These are phyloP conservation scores for Coemansia sp. DNA, from an alignment of 192 early-diverging fungal species.

Conservation along the genomic window DNA sequence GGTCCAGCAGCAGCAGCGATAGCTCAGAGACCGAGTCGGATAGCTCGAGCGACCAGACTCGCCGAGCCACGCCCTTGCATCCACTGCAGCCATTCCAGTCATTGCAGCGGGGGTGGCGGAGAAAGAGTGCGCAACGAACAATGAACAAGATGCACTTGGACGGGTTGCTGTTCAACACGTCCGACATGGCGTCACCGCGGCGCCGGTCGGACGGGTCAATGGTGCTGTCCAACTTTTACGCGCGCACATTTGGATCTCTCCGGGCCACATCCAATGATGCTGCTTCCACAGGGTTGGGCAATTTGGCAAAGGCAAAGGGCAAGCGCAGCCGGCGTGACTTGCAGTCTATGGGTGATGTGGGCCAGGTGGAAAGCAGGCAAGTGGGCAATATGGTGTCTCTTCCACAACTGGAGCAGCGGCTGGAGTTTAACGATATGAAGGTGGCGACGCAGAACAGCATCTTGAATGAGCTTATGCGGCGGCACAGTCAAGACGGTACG, in stretches of 20 bases:
- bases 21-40: background rate
- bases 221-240: constrained; percentile 32
- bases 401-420: background rate
- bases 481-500: constrained; percentile 50
- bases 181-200: background rate
- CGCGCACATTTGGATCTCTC: constrained; percentile 1
- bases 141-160: background rate
- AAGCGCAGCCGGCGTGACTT: constrained; percentile 7
- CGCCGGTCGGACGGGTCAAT: constrained; percentile 45
- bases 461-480: constrained; percentile 63
- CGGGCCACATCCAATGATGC: background rate
- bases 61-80: no score
- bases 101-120: background rate
- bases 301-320: constrained; percentile 2
- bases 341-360: background rate
- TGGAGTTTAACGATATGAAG: constrained; percentile 60
- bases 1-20: background rate
- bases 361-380: no score
- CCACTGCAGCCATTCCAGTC: background rate
- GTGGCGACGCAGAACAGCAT: constrained; percentile 58
- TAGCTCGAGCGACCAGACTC: no score
- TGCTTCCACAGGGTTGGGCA: background rate
- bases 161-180: background rate
- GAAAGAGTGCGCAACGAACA: background rate
- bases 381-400: background rate